phyloP scores from a whole-genome alignment of 495 filamentous ascomycete genomes.

The Penicillium lagena region DNA sequence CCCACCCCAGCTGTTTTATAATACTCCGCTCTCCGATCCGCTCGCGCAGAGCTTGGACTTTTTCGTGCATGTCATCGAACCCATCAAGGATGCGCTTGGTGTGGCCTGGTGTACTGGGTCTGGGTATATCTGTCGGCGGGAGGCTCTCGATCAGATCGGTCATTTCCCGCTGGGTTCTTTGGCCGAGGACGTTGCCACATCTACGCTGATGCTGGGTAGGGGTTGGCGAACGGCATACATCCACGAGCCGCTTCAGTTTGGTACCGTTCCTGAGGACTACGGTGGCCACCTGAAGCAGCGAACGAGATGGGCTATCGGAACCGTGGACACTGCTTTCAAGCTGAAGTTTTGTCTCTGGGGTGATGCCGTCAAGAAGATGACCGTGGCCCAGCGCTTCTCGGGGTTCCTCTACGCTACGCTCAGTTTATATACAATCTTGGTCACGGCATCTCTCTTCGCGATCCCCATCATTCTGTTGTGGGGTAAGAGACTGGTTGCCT shows the following conservation, averaged over 20 bases:
- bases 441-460: constrained; percentile 34
- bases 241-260: constrained; percentile 46
- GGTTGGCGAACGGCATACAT: constrained; percentile 48
- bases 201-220: constrained; percentile 37
- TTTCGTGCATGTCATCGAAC: constrained; percentile 43
- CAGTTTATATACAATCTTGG: constrained; percentile 34
- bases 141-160: constrained; percentile 44
- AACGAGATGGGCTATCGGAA: constrained; percentile 43
- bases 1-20: constrained; percentile 51
- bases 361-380: constrained; percentile 27
- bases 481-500: constrained; percentile 39
- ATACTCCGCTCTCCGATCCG: constrained; percentile 43
- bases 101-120: constrained; percentile 49
- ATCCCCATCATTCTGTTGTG: constrained; percentile 41
- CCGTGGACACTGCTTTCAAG: constrained; percentile 36
- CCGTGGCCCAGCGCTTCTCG: constrained; percentile 26
- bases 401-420: constrained; percentile 41
- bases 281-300: constrained; percentile 46
- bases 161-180: constrained; percentile 42
- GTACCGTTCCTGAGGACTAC: constrained; percentile 43
- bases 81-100: constrained; percentile 43
- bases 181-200: constrained; percentile 46
- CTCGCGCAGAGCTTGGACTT: constrained; percentile 41
- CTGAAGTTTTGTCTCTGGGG: constrained; percentile 40
- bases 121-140: constrained; percentile 42